These are phyloP conservation scores for Leishmania amazonensis DNA, from an alignment of 208 protist genomes.

Conservation along the genomic window DNA sequence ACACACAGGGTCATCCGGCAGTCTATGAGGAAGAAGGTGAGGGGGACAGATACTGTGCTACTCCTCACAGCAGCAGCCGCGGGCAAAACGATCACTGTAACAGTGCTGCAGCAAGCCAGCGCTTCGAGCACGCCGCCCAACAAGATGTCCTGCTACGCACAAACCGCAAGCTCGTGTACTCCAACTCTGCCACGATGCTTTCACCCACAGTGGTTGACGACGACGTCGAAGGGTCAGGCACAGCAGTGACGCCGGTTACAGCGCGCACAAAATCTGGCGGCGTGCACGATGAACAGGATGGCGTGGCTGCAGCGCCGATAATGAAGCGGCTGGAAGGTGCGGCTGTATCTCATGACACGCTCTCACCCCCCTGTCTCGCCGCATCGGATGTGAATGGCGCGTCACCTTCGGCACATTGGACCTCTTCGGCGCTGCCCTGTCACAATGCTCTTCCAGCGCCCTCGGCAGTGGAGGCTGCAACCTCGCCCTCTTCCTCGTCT, in stretches of 20 bases:
- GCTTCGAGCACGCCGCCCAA: not conserved
- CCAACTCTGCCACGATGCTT: not conserved
- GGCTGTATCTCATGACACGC: not conserved
- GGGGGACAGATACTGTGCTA: not conserved
- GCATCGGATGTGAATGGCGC: not conserved
- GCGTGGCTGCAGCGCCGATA: not conserved
- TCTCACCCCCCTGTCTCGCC: not conserved
- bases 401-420: not conserved
- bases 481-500: not conserved
- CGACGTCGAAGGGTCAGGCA: not conserved
- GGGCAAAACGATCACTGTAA: not conserved
- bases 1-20: not conserved
- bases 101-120: not conserved
- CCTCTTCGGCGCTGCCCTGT: not conserved
- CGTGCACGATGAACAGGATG: not conserved
- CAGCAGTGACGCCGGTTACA: not conserved
- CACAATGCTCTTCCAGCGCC: not conserved
- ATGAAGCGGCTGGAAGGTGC: not conserved
- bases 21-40: not conserved
- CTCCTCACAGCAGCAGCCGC: not conserved
- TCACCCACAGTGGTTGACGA: not conserved
- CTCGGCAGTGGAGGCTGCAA: not conserved
- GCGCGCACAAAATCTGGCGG: not conserved
- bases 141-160: not conserved
- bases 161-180: slow-evolving; percentile 21